Evolutionary conservation across 2,329 filamentous ascomycete genomes (phyloP).

Genomic region (Achaetomium macrosporum): DNA sequence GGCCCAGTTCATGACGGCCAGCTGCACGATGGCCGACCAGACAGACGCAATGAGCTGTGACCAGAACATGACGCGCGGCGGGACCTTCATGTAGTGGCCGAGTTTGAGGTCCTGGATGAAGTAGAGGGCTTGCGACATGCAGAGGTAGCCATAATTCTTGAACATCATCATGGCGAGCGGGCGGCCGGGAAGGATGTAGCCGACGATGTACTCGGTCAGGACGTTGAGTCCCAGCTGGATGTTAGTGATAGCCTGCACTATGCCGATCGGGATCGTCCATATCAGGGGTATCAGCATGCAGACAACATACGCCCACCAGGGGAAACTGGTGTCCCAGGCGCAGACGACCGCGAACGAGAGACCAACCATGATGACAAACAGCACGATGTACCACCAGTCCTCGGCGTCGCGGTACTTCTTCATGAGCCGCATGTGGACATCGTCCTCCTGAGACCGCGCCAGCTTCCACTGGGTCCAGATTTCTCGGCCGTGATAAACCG

Average conservation of each 20-base stretch:
- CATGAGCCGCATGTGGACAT: constrained; percentile 56
- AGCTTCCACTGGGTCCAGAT: constrained; percentile 51
- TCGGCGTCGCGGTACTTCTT: constrained; percentile 55
- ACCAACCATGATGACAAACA: constrained; percentile 49
- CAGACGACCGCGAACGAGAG: constrained; percentile 50
- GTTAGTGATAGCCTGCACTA: constrained; percentile 57
- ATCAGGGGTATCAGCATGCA: constrained; percentile 52
- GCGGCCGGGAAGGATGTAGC: constrained; percentile 65
- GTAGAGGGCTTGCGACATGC: constrained; percentile 59
- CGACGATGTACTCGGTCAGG: constrained; percentile 66
- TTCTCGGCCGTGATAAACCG: constrained; percentile 49
- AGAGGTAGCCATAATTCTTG: constrained; percentile 67
- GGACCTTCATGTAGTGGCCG: constrained; percentile 63
- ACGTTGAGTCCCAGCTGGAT: constrained; percentile 63
- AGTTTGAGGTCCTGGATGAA: constrained; percentile 62
- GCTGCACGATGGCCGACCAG: constrained; percentile 57
- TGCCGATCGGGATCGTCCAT: constrained; percentile 56
- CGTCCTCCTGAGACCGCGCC: constrained; percentile 51
- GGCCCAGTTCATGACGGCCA: constrained; percentile 61
- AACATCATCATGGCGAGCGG: constrained; percentile 74
- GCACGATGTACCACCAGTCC: constrained; percentile 52
- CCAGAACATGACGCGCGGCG: constrained; percentile 56
- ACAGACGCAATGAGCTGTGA: constrained; percentile 54
- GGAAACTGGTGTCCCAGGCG: constrained; percentile 51
- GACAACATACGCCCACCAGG: constrained; percentile 53